Percentiles rank a stretch among this genome's conserved stretches.
Evolutionary conservation across 2,329 filamentous ascomycete species (phyloP).

Genomic region (Teratosphaeriaceae sp.): DNA sequence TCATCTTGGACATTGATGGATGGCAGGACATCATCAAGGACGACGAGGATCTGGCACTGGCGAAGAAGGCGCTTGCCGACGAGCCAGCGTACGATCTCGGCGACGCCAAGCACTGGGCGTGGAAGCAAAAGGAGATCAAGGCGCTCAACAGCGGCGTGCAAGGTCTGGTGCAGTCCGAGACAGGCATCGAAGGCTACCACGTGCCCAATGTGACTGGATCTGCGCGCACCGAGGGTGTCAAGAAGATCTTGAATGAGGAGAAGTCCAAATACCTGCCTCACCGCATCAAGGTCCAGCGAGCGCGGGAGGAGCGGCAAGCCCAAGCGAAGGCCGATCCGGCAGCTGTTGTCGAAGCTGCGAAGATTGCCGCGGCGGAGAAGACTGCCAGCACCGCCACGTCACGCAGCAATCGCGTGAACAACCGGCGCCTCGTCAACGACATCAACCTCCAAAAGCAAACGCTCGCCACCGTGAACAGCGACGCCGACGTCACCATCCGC

Average conservation of each 20-base stretch:
- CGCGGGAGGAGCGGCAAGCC: slow-evolving; percentile 85
- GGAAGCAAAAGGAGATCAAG: slow-evolving; percentile 67
- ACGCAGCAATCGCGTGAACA: slow-evolving; percentile 89
- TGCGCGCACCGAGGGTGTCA: slow-evolving; percentile 85
- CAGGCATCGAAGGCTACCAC: slow-evolving; percentile 63
- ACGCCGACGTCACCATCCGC: slow-evolving; percentile 82
- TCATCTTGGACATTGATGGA: slow-evolving; percentile 63
- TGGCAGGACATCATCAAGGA: slow-evolving; percentile 65
- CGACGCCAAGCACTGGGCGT: slow-evolving; percentile 58
- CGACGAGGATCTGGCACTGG: slow-evolving; percentile 56
- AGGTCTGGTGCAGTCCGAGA: slow-evolving; percentile 47
- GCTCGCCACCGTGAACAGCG: slow-evolving; percentile 54
- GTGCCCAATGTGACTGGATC: slow-evolving; percentile 79
- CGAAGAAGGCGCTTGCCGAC: slow-evolving; percentile 46
- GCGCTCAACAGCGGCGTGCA: slow-evolving; percentile 54
- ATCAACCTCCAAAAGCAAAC: slow-evolving; percentile 89
- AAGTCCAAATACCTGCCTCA: slow-evolving; percentile 98
- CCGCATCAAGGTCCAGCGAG: slow-evolving; percentile 91
- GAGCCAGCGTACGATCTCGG: slow-evolving; percentile 45
- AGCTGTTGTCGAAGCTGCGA: slow-evolving; percentile 60
- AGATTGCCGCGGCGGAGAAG: slow-evolving; percentile 65
- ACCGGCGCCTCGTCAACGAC: slow-evolving; percentile 87
- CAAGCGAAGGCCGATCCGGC: slow-evolving; percentile 58
- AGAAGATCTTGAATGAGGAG: slow-evolving; percentile 93
- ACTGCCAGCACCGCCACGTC: slow-evolving; percentile 82